These are phyloP conservation scores for Mycena galericulata DNA, from an alignment of 768 basidiomycete species.

Conservation along the genomic window DNA sequence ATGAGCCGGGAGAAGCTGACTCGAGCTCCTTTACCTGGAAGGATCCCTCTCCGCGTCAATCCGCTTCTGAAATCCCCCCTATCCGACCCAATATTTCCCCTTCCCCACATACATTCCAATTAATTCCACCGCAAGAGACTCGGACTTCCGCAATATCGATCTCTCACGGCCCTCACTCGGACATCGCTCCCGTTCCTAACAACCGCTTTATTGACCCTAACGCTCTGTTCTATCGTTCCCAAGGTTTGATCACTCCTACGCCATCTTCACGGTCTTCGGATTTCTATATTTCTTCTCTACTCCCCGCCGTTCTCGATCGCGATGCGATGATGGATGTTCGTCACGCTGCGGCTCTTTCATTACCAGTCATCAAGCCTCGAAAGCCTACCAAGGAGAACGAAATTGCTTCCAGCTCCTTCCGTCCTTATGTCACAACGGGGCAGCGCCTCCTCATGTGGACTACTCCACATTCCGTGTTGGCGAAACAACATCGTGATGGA, in stretches of 20 bases:
- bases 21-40: conserved; percentile 11
- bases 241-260: too few species aligned
- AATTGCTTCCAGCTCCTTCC: neutral
- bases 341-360: neutral
- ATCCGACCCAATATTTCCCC: neutral
- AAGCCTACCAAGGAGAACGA: neutral
- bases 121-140: neutral
- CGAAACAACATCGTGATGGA: neutral
- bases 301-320: neutral
- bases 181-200: too few species aligned
- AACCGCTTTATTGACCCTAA: too few species aligned
- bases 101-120: neutral
- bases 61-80: neutral
- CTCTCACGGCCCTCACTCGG: too few species aligned
- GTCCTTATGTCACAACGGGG: neutral
- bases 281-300: neutral
- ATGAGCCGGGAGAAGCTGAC: conserved; percentile 6
- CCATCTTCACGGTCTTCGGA: too few species aligned
- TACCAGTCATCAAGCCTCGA: neutral
- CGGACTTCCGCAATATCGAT: neutral
- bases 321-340: neutral
- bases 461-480: neutral
- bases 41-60: neutral
- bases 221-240: too few species aligned
- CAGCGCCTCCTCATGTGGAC: neutral